phyloP scores from a whole-genome alignment of 805 yeast species.

The Wickerhamomyces bisporus region DNA sequence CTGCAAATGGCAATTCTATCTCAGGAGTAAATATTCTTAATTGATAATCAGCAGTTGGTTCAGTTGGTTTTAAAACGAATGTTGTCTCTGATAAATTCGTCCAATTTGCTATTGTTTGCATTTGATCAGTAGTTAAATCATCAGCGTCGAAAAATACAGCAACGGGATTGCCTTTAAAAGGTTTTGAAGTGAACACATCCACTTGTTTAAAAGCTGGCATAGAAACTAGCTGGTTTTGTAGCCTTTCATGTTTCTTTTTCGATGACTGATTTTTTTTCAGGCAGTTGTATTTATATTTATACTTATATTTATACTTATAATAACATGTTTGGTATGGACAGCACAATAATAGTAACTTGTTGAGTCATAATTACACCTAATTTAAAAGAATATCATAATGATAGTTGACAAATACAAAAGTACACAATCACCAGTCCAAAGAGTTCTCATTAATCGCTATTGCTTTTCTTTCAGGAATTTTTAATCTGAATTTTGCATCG shows the following conservation, averaged over 20 bases:
- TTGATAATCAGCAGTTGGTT: conserved; percentile 37
- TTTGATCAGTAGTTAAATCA: conserved; percentile 31
- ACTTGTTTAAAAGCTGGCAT: conserved; percentile 26
- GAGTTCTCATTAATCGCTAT: conserved; percentile 7
- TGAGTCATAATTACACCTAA: no score
- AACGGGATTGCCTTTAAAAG: conserved; percentile 43
- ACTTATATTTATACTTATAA: no score
- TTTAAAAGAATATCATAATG: no score
- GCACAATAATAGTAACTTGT: no score
- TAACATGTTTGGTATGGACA: no score
- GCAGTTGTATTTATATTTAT: no score
- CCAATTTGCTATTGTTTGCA: conserved; percentile 51
- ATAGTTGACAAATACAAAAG: no score
- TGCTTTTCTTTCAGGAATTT: conserved; percentile 19
- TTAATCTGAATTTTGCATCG: conserved; percentile 20
- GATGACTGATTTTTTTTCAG: no score
- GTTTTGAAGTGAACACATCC: conserved; percentile 28
- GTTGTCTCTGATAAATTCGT: conserved; percentile 58
- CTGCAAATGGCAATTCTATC: conserved; percentile 54
- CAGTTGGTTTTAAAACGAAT: conserved; percentile 39
- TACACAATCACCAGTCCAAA: conserved; percentile 23
- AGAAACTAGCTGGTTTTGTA: no score
- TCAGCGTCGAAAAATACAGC: conserved; percentile 43
- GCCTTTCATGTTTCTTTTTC: no score
- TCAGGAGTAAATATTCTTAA: conserved; percentile 45